Evolutionary conservation across 306 rosid genomes (phyloP), one percentile per base, ranked within the genome.

Genomic region (Senna siamea): DNA sequence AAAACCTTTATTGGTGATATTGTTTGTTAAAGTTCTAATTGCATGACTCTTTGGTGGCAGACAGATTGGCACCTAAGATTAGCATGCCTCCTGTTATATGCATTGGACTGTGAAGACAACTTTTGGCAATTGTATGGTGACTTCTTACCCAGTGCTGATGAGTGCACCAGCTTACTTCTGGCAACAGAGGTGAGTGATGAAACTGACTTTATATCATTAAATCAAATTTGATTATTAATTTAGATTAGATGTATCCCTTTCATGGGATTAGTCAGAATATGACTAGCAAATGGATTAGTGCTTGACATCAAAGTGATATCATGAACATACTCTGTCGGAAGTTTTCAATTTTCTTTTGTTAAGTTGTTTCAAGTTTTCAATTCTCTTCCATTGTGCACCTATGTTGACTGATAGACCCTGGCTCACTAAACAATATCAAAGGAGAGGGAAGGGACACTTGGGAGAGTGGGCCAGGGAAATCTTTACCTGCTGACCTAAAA

Each of bases 31-130:
- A 62, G 72, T 71, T 69, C 57, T 75, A 70, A 70, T 71, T 62
- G 84, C 70, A 41, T 34, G 30, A 84, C 77, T 78, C 73, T 77
- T 81, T 60, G 83, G 82, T 91, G 89, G 78, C 98, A 94, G 97
- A 89, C 96, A 88, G 98, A 88, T 81, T 94, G 96, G 97, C 96
- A 94, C 84, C 78, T 94, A 66, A 81, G 97, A 85, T 81, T 94
- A 69, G 97, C 96, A n/a, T 91, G 95, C 54, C 98, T 94, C 75
- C 96, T 94, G 70, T 76, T 94, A 75, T 89, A 52, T 63, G 81
- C 97, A 44, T 88, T 94, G 70, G 97, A 94, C 72, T 79, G 80
- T 73, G 87, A 88, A 57, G 93, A 83, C 62, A 94, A 91, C 93
- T 91, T 94, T 77, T 94, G 98, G 97, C 97, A 89, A 88, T 77